Evolutionary conservation across 768 basidiomycete genomes (phyloP), one percentile per base, ranked within the genome.

Genomic region (Russula ochroleuca): DNA sequence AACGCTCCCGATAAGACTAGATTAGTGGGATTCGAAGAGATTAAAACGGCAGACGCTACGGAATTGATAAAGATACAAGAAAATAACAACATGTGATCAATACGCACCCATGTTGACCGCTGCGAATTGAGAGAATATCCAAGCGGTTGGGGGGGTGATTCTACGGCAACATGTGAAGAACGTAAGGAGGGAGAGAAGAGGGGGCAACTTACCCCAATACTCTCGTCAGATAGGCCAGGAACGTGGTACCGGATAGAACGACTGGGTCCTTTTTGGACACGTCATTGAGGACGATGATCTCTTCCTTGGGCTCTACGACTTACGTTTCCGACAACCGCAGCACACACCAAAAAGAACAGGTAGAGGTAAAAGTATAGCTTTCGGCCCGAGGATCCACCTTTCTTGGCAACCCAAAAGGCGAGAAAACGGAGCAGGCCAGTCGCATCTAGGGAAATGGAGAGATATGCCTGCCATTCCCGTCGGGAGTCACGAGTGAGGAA

Each of bases 11-110:
- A 90, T 25, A 97, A 85, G 52, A 98, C 89, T 23, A 97, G 86
- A 70, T 98, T 98, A 1, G 96, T 98, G 2, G 92, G 93, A 71
- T 98, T 98, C 0, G 89, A 90, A 2, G 93, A 87, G 54, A 97
- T 92, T 8, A 85, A 76, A 0, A 83, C 77, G 19, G 79, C 79
- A 19, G 79, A 80, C 8, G 80, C 82, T 75, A 58, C n/a, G n/a
- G 3, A 5, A 13, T 28, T 5, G 40, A 51, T 64, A 14, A 61
- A 50, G 3, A 19, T 11, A 19, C 10, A 43, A 19, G 11, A 17
- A 19, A 21, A 33, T 5, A 41, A 55, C n/a, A 56, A 11, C 17
- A 6, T n/a, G 9, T 17, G 15, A 86, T 72, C 25, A 83, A 82
- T 81, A 65, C 69, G 6, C 38, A 73, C 75, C 88, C 10, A 90